Evolutionary conservation across 2,329 filamentous ascomycete genomes (phyloP).

Genomic region (Fusarium sp.): DNA sequence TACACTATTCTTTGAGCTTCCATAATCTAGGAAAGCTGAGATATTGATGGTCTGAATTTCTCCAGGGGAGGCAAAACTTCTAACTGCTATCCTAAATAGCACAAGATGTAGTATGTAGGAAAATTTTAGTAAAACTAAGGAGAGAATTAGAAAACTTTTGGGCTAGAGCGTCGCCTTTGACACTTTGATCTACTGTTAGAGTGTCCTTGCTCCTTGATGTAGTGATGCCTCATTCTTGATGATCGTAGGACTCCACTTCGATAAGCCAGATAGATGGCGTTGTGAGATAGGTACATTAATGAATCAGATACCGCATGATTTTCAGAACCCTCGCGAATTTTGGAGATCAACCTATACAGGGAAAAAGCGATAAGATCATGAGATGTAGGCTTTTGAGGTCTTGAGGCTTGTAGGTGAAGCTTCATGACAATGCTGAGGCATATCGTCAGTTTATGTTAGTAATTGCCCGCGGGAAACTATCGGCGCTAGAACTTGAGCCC

Average conservation of each 20-base stretch:
- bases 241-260: background rate
- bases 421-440: background rate
- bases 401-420: background rate
- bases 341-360: too few relatives aligned
- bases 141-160: too few relatives aligned
- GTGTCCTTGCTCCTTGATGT: background rate
- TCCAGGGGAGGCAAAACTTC: background rate
- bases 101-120: background rate
- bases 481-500: conserved; percentile 6
- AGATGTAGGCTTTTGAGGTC: background rate
- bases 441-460: background rate
- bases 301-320: background rate
- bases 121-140: too few relatives aligned
- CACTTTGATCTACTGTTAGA: background rate
- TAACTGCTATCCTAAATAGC: background rate
- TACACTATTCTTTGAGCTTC: background rate
- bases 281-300: background rate
- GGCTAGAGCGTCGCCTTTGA: background rate
- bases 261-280: background rate
- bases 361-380: too few relatives aligned
- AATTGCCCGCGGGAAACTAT: conserved; percentile 4
- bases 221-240: background rate
- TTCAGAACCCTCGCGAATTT: background rate
- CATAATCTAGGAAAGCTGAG: background rate
- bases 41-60: background rate